A percentile compares a stretch with the other conserved stretches of the same genome.
Evolutionary conservation across 352 stramenopile genomes (phyloP).

Genomic region (Phytophthora foliorum): DNA sequence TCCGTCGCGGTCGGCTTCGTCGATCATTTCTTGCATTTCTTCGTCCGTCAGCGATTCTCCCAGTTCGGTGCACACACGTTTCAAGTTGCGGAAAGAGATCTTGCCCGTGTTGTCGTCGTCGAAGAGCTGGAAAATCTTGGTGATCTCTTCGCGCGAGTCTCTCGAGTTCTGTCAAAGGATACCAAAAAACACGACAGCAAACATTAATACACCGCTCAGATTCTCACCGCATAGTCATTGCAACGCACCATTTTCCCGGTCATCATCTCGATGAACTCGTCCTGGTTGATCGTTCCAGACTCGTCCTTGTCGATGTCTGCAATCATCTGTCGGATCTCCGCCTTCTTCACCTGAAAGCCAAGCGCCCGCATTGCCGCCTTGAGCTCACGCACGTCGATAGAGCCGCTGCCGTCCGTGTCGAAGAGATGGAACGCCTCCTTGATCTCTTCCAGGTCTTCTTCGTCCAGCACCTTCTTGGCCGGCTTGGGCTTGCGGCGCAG

Average conservation of each 20-base stretch:
- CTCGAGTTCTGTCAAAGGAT: conserved; percentile 65
- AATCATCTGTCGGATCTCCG: conserved; percentile 94
- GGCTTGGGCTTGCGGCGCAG: conserved; percentile 67
- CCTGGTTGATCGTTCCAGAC: conserved; percentile 87
- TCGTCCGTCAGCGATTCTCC: conserved; percentile 77
- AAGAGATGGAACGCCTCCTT: conserved; percentile 96
- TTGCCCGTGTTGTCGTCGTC: conserved; percentile 96
- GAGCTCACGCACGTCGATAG: conserved; percentile 94
- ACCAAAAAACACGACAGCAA: neutral
- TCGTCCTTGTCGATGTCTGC: conserved; percentile 96
- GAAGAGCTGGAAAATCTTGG: conserved; percentile 97
- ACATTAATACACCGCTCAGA: neutral
- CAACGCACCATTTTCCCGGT: conserved; percentile 91
- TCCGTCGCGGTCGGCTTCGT: conserved; percentile 94
- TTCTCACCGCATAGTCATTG: neutral
- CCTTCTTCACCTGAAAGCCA: conserved; percentile 95
- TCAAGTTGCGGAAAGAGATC: conserved; percentile 96
- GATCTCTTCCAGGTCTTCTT: conserved; percentile 94
- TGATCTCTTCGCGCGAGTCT: conserved; percentile 92
- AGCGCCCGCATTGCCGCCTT: conserved; percentile 96
- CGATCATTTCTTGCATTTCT: conserved; percentile 96
- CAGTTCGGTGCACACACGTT: conserved; percentile 92
- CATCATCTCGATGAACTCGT: conserved; percentile 97
- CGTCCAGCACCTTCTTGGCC: conserved; percentile 89
- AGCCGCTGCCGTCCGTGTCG: conserved; percentile 92